Conservation (phyloP, 1,284 basidiomycete genomes). For the Trametes pubescens region DNA sequence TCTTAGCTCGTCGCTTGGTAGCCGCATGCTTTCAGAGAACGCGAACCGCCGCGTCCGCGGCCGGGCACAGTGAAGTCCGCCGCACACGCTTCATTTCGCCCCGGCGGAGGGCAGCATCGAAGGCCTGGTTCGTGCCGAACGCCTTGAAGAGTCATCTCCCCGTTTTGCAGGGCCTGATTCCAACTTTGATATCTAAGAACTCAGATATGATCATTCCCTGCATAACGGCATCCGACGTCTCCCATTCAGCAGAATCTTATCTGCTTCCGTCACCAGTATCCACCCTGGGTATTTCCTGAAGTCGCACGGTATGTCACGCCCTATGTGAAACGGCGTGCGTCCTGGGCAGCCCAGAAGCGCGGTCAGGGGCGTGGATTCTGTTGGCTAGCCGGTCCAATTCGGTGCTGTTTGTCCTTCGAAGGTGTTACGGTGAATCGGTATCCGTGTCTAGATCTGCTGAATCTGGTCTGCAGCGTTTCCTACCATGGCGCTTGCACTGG, state of each 20-base stretch:
- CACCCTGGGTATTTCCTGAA: slow-evolving; percentile 31
- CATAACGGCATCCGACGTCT: slow-evolving; percentile 40
- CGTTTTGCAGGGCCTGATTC: slow-evolving; percentile 31
- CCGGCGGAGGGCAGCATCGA: slow-evolving; percentile 24
- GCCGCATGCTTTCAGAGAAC: slow-evolving; percentile 31
- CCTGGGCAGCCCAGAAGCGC: slow-evolving; percentile 38
- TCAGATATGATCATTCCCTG: slow-evolving; percentile 38
- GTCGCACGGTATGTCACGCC: slow-evolving; percentile 42
- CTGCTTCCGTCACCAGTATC: slow-evolving; percentile 33
- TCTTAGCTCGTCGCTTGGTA: slow-evolving; percentile 29
- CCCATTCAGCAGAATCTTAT: slow-evolving; percentile 38
- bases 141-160: slow-evolving; percentile 21
- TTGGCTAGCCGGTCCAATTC: slow-evolving; percentile 34
- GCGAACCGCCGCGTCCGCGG: slow-evolving; percentile 25
- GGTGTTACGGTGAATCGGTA: slow-evolving; percentile 33
- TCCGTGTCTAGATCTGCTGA: slow-evolving; percentile 35
- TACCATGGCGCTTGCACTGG: slow-evolving; percentile 35
- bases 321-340: slow-evolving; percentile 36
- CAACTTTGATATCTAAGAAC: slow-evolving; percentile 34
- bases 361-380: slow-evolving; percentile 39
- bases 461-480: slow-evolving; percentile 38
- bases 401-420: slow-evolving; percentile 37
- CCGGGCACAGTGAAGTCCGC: slow-evolving; percentile 26
- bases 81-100: slow-evolving; percentile 19
- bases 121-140: slow-evolving; percentile 21